Conservation (phyloP, 768 basidiomycete genomes). For the Kwoniella shandongensis region DNA sequence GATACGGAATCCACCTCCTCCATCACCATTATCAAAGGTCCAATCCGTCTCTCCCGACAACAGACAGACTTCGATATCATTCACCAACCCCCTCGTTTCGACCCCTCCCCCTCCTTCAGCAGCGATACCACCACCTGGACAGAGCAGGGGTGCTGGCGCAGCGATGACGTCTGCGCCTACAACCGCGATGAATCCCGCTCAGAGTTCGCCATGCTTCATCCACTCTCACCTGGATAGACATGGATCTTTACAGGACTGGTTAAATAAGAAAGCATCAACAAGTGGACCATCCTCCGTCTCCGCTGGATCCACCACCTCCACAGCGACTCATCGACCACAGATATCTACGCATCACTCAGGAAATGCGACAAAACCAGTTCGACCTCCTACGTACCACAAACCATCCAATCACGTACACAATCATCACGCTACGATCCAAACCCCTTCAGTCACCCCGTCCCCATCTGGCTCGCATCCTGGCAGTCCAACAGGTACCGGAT, state of each 20-base stretch:
- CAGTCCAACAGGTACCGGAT: slow-evolving; percentile 26
- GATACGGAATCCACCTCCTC: slow-evolving; percentile 33
- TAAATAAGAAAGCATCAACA: slow-evolving; percentile 55
- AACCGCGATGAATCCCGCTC: slow-evolving; percentile 5
- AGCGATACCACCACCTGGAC: not conserved
- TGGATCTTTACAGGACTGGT: slow-evolving; percentile 74
- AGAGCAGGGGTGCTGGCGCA: not conserved
- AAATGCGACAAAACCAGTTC: slow-evolving; percentile 13
- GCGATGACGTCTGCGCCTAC: not conserved
- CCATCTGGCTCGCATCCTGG: slow-evolving; percentile 5
- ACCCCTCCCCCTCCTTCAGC: not conserved
- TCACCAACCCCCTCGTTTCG: not conserved
- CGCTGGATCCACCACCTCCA: not conserved
- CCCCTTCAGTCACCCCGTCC: not conserved
- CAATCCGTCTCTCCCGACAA: slow-evolving; percentile 4
- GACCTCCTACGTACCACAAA: slow-evolving; percentile 8
- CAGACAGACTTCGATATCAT: slow-evolving; percentile 7
- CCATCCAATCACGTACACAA: slow-evolving; percentile 1
- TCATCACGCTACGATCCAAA: not conserved
- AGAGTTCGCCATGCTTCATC: slow-evolving; percentile 79
- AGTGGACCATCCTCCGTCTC: slow-evolving; percentile 3
- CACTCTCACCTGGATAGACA: slow-evolving; percentile 87
- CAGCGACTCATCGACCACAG: slow-evolving; percentile 6
- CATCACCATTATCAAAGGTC: slow-evolving; percentile 41
- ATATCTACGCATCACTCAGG: slow-evolving; percentile 5